Conservation (phyloP, 495 filamentous ascomycete genomes). For the Venustampulla echinocandica region DNA sequence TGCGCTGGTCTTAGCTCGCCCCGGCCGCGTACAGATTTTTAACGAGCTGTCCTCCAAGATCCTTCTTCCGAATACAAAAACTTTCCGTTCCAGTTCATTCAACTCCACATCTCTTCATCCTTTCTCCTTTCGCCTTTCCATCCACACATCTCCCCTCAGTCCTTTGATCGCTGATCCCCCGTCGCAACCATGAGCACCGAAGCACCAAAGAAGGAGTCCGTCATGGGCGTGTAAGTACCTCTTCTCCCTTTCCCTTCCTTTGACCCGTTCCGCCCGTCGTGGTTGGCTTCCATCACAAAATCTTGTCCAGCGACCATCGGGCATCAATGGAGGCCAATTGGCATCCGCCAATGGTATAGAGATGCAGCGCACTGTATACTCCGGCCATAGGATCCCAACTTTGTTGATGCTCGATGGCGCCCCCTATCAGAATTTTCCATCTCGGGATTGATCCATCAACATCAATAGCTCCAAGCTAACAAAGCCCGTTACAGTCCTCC, state of each 20-base stretch:
- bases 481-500: constrained; percentile 30
- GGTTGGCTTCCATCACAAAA: constrained; percentile 4
- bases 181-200: constrained; percentile 38
- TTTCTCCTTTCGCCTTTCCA: constrained; percentile 11
- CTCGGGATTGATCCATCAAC: constrained; percentile 19
- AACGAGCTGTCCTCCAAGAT: constrained; percentile 1
- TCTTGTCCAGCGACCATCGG: constrained; percentile 2
- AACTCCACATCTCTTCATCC: constrained; percentile 15
- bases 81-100: constrained; percentile 9
- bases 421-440: constrained; percentile 20
- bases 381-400: constrained; percentile 7
- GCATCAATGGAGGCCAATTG: constrained; percentile 19
- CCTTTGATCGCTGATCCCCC: constrained; percentile 30
- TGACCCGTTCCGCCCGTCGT: constrained; percentile 11
- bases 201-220: constrained; percentile 56
- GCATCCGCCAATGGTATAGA: constrained; percentile 9
- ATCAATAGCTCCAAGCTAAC: constrained; percentile 31
- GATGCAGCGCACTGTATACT: constrained; percentile 8
- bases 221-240: constrained; percentile 85
- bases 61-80: constrained; percentile 16
- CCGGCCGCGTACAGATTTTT: constrained; percentile 1
- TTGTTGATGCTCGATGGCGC: constrained; percentile 22
- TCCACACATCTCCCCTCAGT: constrained; percentile 26
- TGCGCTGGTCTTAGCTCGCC: background rate
- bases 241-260: constrained; percentile 7